These are phyloP conservation scores for Arachis hypogaea DNA, from an alignment of 306 rosid genomes.

Conservation along the genomic window DNA sequence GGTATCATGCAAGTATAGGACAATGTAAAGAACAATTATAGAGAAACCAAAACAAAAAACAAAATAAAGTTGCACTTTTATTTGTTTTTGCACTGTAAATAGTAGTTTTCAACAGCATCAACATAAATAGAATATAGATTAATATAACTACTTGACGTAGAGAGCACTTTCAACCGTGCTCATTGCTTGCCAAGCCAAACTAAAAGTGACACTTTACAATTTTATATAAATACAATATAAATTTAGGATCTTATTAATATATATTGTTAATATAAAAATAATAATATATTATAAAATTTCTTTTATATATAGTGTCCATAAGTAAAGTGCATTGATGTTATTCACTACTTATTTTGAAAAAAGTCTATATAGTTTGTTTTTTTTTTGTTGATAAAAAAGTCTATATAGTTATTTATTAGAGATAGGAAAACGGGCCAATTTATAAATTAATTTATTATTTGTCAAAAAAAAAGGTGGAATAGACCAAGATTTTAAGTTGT, in stretches of 20 bases:
- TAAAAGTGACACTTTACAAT: conserved; percentile 31
- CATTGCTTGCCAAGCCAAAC: conserved; percentile 40
- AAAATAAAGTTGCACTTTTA: conserved; percentile 6
- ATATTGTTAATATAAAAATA: too few relatives aligned
- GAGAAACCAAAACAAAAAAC: conserved; percentile 4
- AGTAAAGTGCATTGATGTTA: too few relatives aligned
- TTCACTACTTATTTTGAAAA: too few relatives aligned
- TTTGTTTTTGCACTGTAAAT: not conserved
- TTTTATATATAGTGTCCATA: too few relatives aligned
- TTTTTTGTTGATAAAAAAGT: too few relatives aligned
- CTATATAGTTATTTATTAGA: too few relatives aligned
- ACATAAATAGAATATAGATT: not conserved
- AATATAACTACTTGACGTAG: conserved; percentile 8
- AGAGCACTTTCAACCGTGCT: conserved; percentile 40
- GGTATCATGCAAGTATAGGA: conserved; percentile 2
- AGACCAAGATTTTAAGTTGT: too few relatives aligned
- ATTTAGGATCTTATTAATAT: not conserved
- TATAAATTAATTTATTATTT: too few relatives aligned
- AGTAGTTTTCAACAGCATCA: not conserved
- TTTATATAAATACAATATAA: not conserved
- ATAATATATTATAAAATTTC: too few relatives aligned
- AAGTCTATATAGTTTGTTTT: too few relatives aligned
- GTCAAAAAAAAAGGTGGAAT: too few relatives aligned
- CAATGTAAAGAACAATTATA: conserved; percentile 28
- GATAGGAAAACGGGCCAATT: too few relatives aligned